phyloP scores from a whole-genome alignment of 352 stramenopile genomes.

The Phytophthora meadii region DNA sequence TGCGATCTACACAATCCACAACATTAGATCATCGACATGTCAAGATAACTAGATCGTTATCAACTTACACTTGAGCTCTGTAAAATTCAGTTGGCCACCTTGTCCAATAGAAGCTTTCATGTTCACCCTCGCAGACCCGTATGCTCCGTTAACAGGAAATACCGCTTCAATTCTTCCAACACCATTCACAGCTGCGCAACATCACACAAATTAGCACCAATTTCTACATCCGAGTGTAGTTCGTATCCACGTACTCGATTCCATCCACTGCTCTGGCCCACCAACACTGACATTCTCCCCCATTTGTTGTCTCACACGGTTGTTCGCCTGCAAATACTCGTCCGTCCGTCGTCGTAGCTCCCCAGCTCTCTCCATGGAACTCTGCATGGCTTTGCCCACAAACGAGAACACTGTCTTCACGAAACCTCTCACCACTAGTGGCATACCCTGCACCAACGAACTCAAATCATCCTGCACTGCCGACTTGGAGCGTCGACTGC shows the following conservation, averaged over 20 bases:
- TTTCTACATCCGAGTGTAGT: background rate
- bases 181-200: conserved; percentile 64
- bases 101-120: conserved; percentile 61
- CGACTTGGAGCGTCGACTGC: conserved; percentile 26
- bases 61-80: conserved; percentile 72
- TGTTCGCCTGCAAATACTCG: conserved; percentile 61
- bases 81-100: conserved; percentile 48
- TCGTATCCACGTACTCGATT: conserved; percentile 60
- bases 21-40: conserved; percentile 7
- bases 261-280: conserved; percentile 73
- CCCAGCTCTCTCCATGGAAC: conserved; percentile 63
- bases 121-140: conserved; percentile 51
- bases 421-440: conserved; percentile 61
- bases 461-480: conserved; percentile 50
- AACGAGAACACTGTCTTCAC: conserved; percentile 78
- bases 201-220: background rate
- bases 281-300: conserved; percentile 57
- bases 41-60: background rate
- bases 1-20: conserved; percentile 48
- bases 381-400: conserved; percentile 64
- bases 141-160: conserved; percentile 58
- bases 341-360: conserved; percentile 64
- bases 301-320: conserved; percentile 56
- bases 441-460: conserved; percentile 63
- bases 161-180: conserved; percentile 67